phyloP scores from a whole-genome alignment of 331 rosid genomes.

The Cydonia oblonga region DNA sequence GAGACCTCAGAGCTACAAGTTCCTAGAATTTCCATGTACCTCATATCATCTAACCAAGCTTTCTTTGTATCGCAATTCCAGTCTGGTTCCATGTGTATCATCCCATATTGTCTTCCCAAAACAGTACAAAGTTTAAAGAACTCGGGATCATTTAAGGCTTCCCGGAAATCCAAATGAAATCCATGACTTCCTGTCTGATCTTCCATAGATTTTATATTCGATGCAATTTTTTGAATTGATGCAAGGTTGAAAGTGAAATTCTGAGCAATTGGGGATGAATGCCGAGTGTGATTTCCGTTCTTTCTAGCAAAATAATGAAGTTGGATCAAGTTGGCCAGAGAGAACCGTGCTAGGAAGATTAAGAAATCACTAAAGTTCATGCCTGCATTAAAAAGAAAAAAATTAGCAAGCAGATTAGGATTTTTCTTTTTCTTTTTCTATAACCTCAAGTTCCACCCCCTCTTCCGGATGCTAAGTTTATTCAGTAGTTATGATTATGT shows the following conservation, averaged over 20 bases:
- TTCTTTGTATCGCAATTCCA: constrained; percentile 14
- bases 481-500: neutral
- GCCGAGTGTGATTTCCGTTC: constrained; percentile 6
- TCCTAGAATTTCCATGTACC: constrained; percentile 23
- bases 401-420: neutral
- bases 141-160: constrained; percentile 35
- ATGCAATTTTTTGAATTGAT: constrained; percentile 29
- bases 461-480: neutral
- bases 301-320: constrained; percentile 29
- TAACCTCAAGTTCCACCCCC: neutral
- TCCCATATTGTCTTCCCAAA: constrained; percentile 36
- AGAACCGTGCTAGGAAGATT: constrained; percentile 38
- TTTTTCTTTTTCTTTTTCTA: neutral
- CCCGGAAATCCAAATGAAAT: constrained; percentile 35
- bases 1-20: constrained; percentile 25
- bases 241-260: constrained; percentile 51
- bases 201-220: constrained; percentile 31
- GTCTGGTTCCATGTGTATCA: constrained; percentile 22
- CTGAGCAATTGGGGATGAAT: constrained; percentile 26
- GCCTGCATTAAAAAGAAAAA: constrained; percentile 43
- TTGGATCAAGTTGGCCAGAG: constrained; percentile 46
- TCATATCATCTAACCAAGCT: constrained; percentile 22
- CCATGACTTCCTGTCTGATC: constrained; percentile 42
- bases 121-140: constrained; percentile 35
- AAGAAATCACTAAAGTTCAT: constrained; percentile 80